Conservation (phyloP, 495 filamentous ascomycete genomes). For the Neurospora pannonica region DNA sequence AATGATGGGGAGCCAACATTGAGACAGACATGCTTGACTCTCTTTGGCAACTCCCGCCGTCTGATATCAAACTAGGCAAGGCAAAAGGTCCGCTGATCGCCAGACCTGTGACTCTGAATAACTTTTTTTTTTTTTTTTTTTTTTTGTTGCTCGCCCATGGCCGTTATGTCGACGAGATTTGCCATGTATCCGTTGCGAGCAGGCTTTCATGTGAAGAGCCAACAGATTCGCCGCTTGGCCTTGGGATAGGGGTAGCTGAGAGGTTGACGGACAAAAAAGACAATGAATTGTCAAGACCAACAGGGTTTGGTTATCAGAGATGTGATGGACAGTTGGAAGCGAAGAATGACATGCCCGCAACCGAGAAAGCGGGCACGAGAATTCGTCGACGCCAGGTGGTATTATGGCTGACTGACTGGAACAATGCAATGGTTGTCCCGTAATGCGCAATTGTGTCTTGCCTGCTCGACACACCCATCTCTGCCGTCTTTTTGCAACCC, state of each 20-base stretch:
- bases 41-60: conserved; percentile 11
- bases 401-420: not conserved
- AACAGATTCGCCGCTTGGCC: not conserved
- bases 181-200: not conserved
- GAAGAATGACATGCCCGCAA: not conserved
- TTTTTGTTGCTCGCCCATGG: not conserved
- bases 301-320: not conserved
- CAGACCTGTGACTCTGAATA: not conserved
- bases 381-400: not conserved
- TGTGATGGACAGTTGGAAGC: not conserved
- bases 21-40: conserved; percentile 11
- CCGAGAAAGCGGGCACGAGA: not conserved
- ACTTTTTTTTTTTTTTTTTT: not conserved
- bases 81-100: conserved; percentile 9
- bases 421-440: not conserved
- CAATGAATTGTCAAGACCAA: not conserved
- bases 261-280: not conserved
- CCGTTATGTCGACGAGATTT: not conserved
- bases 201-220: not conserved
- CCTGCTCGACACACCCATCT: not conserved
- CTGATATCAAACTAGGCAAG: not conserved
- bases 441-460: not conserved
- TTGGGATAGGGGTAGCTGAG: not conserved
- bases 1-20: conserved; percentile 4
- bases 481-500: not conserved